Conservation (phyloP, 371 early-diverging fungal species). For the Amoeboaphelidium occidentale region DNA sequence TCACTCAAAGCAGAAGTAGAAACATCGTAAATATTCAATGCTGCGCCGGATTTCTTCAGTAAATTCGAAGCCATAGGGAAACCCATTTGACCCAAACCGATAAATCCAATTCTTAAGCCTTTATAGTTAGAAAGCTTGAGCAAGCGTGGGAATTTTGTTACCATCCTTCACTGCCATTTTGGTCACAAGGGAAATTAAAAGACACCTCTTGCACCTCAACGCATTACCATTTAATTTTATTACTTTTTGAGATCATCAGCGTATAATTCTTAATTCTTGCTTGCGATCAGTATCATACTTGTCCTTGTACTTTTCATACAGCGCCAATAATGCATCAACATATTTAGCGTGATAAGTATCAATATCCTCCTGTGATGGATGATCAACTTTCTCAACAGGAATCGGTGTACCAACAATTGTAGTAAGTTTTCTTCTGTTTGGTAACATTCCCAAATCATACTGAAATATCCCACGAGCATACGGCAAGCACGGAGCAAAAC, state of each 20-base stretch:
- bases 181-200: too few species aligned
- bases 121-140: too few species aligned
- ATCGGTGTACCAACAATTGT: conserved; percentile 40
- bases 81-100: conserved; percentile 90
- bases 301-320: conserved; percentile 41
- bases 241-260: too few species aligned
- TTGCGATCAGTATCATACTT: conserved; percentile 19
- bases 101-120: conserved; percentile 46
- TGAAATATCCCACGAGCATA: conserved; percentile 47
- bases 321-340: conserved; percentile 24
- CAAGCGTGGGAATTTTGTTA: too few species aligned
- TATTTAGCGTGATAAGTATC: conserved; percentile 30
- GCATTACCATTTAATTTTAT: too few species aligned
- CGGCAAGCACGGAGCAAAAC: conserved; percentile 41
- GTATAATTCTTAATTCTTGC: conserved; percentile 12
- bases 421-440: conserved; percentile 22
- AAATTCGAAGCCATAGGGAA: conserved; percentile 75
- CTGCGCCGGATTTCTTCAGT: conserved; percentile 20
- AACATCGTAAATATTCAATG: conserved; percentile 30
- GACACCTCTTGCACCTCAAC: too few species aligned
- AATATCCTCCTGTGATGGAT: conserved; percentile 36
- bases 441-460: conserved; percentile 24
- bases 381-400: conserved; percentile 19
- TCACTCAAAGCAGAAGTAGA: conserved; percentile 13
- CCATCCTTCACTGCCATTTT: too few species aligned